Evolutionary conservation across 805 yeast species (phyloP), one percentile per base, ranked within the genome.

Genomic region (Saccharomycopsis sp.): DNA sequence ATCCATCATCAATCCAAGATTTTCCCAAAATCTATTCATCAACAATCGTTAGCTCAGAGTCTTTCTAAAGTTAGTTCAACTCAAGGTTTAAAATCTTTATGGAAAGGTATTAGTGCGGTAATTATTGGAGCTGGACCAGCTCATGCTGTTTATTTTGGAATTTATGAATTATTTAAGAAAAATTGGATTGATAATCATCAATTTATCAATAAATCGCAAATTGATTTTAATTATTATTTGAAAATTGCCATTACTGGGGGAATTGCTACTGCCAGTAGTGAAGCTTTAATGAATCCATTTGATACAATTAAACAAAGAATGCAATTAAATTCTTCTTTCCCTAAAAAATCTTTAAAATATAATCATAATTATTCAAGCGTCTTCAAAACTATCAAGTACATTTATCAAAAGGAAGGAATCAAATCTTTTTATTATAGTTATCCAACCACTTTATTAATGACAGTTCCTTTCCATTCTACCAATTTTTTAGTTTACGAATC

Each of bases 121-220:
- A 79, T 87, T 3, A 56, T 89, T 46, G 98, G 98, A 31, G 96
- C 98, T 13, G 98, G 98, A 5, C 98, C 98, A 2, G 96, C 97
- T 3, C 98, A 89, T 63, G 97, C 97, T 3, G 81, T 92, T 6
- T 89, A 92, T 61, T 89, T 87, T 58, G 79, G 88, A 14, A 92
- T 89, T 4, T 92, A 87, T 59, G 98, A 89, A 60, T 69, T 76
- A 36, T 69, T 87, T 28, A 71, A 64, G 48, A 52, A 59, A 35
- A 49, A 51, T 5, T 41, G 65, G 20, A 62, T 64, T 33, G 54
- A 54, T 31, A 58, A 59, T n/a, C 54, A 58, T 20, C 59, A 60
- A 31, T 49, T 47, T 20, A 53, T 56, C 21, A 79, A 83, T 27
- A 10, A 17, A 13, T n/a, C 20, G 19, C 17, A 19, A 5, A 13